Percentiles rank a stretch among this genome's conserved stretches.
These are phyloP conservation scores for Halenospora varia DNA, from an alignment of 495 filamentous ascomycete genomes.

Conservation along the genomic window DNA sequence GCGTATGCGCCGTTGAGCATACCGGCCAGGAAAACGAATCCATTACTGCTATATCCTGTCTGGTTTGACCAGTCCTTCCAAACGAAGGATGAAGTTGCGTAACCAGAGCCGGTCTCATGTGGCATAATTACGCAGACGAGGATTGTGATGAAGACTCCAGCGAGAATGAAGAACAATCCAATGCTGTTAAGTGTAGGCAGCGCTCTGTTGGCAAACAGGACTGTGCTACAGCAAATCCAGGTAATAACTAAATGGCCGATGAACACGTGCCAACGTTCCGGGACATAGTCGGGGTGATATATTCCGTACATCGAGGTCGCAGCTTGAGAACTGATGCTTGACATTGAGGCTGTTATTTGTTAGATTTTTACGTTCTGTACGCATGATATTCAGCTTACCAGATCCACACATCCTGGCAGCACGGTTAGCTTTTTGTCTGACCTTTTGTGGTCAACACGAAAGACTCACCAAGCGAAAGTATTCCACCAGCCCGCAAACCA, in stretches of 20 bases:
- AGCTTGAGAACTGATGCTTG: slow-evolving; percentile 64
- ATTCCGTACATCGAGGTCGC: slow-evolving; percentile 66
- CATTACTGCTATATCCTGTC: slow-evolving; percentile 38
- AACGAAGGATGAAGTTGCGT: slow-evolving; percentile 54
- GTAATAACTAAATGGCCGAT: slow-evolving; percentile 62
- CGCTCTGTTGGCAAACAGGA: slow-evolving; percentile 66
- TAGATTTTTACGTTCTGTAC: not conserved
- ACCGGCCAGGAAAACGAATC: slow-evolving; percentile 74
- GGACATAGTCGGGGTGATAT: slow-evolving; percentile 59
- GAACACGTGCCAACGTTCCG: slow-evolving; percentile 70
- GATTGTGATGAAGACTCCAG: slow-evolving; percentile 68
- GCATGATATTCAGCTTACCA: no score
- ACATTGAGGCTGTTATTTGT: slow-evolving; percentile 52
- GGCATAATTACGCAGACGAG: slow-evolving; percentile 77
- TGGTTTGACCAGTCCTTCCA: slow-evolving; percentile 36
- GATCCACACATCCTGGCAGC: no score
- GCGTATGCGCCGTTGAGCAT: slow-evolving; percentile 84
- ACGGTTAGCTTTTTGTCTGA: no score
- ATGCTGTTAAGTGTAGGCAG: slow-evolving; percentile 64
- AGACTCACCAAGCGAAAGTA: slow-evolving; percentile 60
- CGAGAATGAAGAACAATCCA: slow-evolving; percentile 66
- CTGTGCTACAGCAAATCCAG: slow-evolving; percentile 59
- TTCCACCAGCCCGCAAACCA: slow-evolving; percentile 81
- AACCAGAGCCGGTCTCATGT: slow-evolving; percentile 27
- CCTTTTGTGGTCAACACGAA: no score